A percentile compares a stretch with the other conserved stretches of the same genome.
phyloP scores from a whole-genome alignment of 1,139 yeast genomes.

The Debaryomyces coudertii region DNA sequence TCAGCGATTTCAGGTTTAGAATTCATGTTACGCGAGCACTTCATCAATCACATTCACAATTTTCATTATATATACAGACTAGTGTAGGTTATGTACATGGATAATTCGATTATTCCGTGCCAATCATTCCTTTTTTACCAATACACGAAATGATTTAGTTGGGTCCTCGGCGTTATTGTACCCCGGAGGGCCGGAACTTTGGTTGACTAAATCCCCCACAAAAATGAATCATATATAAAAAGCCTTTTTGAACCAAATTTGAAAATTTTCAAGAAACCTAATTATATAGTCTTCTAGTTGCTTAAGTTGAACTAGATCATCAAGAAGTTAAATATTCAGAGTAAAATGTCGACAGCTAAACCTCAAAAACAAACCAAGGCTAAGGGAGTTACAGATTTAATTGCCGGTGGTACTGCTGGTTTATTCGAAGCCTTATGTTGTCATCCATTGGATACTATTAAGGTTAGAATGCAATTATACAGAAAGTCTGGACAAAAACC shows the following conservation, averaged over 20 bases:
- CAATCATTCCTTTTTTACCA: slow-evolving; percentile 8
- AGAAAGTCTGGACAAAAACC: slow-evolving; percentile 65
- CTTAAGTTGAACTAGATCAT: slow-evolving; percentile 1
- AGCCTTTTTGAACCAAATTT: background rate
- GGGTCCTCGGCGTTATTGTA: slow-evolving; percentile 8
- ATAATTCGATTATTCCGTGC: background rate
- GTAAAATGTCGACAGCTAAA: slow-evolving; percentile 20
- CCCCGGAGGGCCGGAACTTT: slow-evolving; percentile 16
- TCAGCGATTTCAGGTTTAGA: slow-evolving; percentile 10
- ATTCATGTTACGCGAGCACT: slow-evolving; percentile 7
- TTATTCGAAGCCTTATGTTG: slow-evolving; percentile 94
- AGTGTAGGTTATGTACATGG: slow-evolving; percentile 3
- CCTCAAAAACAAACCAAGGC: slow-evolving; percentile 32
- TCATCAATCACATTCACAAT: slow-evolving; percentile 7
- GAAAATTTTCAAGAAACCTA: slow-evolving; percentile 2
- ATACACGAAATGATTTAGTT: slow-evolving; percentile 7
- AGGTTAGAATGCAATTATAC: slow-evolving; percentile 94
- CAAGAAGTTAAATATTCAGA: slow-evolving; percentile 3
- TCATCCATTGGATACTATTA: slow-evolving; percentile 93
- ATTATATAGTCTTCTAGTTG: background rate
- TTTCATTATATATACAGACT: slow-evolving; percentile 10
- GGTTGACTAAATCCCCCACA: slow-evolving; percentile 10
- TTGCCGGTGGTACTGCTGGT: slow-evolving; percentile 98
- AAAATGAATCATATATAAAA: slow-evolving; percentile 8
- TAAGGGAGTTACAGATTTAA: slow-evolving; percentile 66